Evolutionary conservation across 169 alveolate species (phyloP).

Genomic region (Besnoitia besnoiti): DNA sequence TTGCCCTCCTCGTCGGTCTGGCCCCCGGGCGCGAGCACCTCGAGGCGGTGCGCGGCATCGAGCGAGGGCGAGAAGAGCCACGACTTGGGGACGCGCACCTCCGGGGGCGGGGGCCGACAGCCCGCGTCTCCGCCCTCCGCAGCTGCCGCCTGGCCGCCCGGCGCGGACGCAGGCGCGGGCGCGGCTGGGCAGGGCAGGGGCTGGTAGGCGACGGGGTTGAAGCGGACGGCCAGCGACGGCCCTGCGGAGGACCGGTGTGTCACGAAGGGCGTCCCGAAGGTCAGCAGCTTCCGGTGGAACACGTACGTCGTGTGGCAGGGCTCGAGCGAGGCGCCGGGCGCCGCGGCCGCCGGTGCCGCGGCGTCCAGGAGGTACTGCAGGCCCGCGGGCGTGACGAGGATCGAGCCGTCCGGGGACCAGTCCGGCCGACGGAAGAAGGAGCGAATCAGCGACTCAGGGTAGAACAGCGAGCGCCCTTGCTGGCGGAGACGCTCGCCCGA

Average conservation of each 20-base stretch:
- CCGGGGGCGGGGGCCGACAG: background rate
- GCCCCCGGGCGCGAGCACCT: background rate
- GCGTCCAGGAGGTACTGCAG: slow-evolving; percentile 65
- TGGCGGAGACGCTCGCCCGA: background rate
- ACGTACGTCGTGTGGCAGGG: slow-evolving; percentile 22
- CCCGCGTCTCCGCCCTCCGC: background rate
- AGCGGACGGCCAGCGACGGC: slow-evolving; percentile 34
- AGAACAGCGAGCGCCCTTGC: slow-evolving; percentile 76
- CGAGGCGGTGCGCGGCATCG: background rate
- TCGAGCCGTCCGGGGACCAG: slow-evolving; percentile 90
- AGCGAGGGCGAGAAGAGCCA: slow-evolving; percentile 23
- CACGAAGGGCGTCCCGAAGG: slow-evolving; percentile 29
- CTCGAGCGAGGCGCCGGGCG: background rate
- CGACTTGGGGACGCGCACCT: background rate
- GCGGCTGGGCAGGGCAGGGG: background rate
- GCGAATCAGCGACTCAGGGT: slow-evolving; percentile 85
- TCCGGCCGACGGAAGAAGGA: slow-evolving; percentile 89
- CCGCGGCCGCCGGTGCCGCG: background rate
- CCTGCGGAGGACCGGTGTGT: slow-evolving; percentile 35
- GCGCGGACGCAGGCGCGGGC: background rate
- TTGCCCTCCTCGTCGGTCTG: background rate
- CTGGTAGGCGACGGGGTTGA: background rate
- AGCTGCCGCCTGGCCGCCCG: background rate
- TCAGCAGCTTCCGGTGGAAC: slow-evolving; percentile 33
- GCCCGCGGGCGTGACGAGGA: slow-evolving; percentile 89